Evolutionary conservation across 352 stramenopile genomes (phyloP).

Genomic region (Globisporangium yorkense): DNA sequence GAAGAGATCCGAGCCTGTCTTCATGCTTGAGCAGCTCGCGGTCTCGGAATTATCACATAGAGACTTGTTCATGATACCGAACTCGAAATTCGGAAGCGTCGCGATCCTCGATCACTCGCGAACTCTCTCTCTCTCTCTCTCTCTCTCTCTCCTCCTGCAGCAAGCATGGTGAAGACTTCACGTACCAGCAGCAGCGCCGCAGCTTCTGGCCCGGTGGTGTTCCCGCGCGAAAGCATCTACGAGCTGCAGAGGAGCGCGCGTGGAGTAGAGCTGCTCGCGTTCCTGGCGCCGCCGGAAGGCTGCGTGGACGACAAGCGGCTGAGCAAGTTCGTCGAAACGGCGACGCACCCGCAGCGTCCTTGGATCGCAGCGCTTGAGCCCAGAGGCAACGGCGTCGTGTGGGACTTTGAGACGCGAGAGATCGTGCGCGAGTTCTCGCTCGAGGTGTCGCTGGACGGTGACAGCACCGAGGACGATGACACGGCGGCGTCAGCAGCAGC

Average conservation of each 20-base stretch:
- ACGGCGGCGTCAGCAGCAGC: neutral
- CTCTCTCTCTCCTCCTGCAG: neutral
- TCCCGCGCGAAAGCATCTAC: conserved; percentile 49
- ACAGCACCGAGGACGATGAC: conserved; percentile 20
- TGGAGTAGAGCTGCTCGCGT: conserved; percentile 50
- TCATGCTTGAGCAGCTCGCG: too few species aligned
- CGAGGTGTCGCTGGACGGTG: conserved; percentile 35
- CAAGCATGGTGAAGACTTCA: neutral
- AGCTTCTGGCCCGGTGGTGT: neutral
- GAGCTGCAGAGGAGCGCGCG: conserved; percentile 44
- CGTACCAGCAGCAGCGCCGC: neutral
- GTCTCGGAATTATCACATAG: too few species aligned
- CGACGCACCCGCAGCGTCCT: conserved; percentile 56
- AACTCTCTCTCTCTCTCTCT: neutral
- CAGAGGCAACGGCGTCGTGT: conserved; percentile 54
- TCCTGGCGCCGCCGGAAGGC: conserved; percentile 34
- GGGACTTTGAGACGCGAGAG: conserved; percentile 70
- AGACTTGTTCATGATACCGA: too few species aligned
- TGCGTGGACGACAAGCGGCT: conserved; percentile 62
- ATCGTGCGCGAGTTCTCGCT: conserved; percentile 61
- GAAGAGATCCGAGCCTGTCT: too few species aligned
- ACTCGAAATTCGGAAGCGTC: too few species aligned
- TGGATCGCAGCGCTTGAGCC: conserved; percentile 67
- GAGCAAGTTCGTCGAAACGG: conserved; percentile 54
- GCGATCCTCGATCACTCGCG: neutral